phyloP scores from a whole-genome alignment of 2,329 filamentous ascomycete species.

The Penicillium aurantiogriseum region DNA sequence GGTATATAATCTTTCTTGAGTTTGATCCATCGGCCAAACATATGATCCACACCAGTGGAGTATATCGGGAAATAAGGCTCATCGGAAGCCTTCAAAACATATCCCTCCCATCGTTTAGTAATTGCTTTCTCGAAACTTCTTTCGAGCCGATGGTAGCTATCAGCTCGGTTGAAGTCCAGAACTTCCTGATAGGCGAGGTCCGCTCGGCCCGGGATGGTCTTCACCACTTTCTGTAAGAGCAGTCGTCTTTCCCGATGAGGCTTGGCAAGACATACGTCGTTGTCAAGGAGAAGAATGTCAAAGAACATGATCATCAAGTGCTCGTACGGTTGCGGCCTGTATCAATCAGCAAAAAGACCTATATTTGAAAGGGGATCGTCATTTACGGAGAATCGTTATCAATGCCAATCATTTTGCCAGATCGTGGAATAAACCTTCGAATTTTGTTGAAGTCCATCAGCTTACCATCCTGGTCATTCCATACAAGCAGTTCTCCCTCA shows the following conservation, averaged over 20 bases:
- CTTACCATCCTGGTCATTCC: slow-evolving; percentile 62
- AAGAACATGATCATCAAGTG: slow-evolving; percentile 63
- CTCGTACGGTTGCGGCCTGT: slow-evolving; percentile 51
- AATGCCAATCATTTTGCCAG: slow-evolving; percentile 67
- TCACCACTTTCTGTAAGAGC: slow-evolving; percentile 58
- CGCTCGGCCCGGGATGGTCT: slow-evolving; percentile 59
- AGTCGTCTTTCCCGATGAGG: slow-evolving; percentile 44
- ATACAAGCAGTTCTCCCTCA: slow-evolving; percentile 80
- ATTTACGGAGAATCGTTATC: slow-evolving; percentile 66
- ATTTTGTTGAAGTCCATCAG: slow-evolving; percentile 80
- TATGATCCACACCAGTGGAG: slow-evolving; percentile 33
- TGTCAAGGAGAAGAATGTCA: slow-evolving; percentile 58
- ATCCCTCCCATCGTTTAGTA: slow-evolving; percentile 67
- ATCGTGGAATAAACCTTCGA: slow-evolving; percentile 72
- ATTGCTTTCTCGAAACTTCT: slow-evolving; percentile 68
- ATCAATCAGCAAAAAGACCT: slow-evolving; percentile 16
- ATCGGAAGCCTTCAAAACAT: slow-evolving; percentile 74
- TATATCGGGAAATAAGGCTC: slow-evolving; percentile 69
- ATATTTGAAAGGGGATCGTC: no score
- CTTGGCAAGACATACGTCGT: slow-evolving; percentile 51
- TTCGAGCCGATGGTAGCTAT: slow-evolving; percentile 57
- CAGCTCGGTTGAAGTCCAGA: slow-evolving; percentile 61
- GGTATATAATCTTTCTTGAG: slow-evolving; percentile 83
- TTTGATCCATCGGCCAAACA: slow-evolving; percentile 64
- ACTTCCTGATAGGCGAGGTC: slow-evolving; percentile 65